A percentile compares a stretch with the other conserved stretches of the same genome.
These are phyloP conservation scores for Saraca asoca DNA, from an alignment of 331 rosid species.

Conservation along the genomic window DNA sequence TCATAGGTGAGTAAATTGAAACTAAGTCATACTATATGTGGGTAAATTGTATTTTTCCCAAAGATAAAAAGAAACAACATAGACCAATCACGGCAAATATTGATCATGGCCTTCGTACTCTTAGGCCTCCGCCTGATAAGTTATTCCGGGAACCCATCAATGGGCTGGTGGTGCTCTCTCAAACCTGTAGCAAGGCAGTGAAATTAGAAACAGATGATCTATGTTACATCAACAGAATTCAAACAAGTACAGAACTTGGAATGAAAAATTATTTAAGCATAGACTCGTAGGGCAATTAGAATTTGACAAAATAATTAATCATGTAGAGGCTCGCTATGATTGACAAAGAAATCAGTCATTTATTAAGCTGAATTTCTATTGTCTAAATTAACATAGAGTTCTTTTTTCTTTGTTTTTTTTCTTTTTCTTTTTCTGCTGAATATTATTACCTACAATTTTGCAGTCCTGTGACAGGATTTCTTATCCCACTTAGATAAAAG, in stretches of 20 bases:
- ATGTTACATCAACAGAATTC: slow-evolving; percentile 18
- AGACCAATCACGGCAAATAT: slow-evolving; percentile 75
- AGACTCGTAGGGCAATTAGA: not conserved
- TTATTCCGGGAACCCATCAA: slow-evolving; percentile 71
- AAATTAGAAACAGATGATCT: slow-evolving; percentile 29
- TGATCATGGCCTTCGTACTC: slow-evolving; percentile 66
- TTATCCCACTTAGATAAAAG: not conserved
- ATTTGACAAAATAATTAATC: not conserved
- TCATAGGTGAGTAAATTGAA: too few species aligned
- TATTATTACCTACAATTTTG: too few species aligned
- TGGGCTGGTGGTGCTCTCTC: slow-evolving; percentile 27
- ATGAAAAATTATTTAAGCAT: slow-evolving; percentile 9
- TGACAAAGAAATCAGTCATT: slow-evolving; percentile 14
- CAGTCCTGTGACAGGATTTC: not conserved
- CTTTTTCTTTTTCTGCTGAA: too few species aligned
- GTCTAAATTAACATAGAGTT: too few species aligned
- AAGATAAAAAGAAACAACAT: slow-evolving; percentile 85
- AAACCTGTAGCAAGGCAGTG: slow-evolving; percentile 36
- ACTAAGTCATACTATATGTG: too few species aligned
- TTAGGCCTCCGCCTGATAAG: slow-evolving; percentile 42
- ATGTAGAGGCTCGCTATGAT: not conserved
- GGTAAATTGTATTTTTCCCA: too few species aligned
- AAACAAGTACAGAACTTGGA: slow-evolving; percentile 21
- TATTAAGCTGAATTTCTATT: too few species aligned
- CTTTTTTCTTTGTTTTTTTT: too few species aligned